phyloP scores from a whole-genome alignment of 2,329 filamentous ascomycete species.

The Epichloe gansuensis region DNA sequence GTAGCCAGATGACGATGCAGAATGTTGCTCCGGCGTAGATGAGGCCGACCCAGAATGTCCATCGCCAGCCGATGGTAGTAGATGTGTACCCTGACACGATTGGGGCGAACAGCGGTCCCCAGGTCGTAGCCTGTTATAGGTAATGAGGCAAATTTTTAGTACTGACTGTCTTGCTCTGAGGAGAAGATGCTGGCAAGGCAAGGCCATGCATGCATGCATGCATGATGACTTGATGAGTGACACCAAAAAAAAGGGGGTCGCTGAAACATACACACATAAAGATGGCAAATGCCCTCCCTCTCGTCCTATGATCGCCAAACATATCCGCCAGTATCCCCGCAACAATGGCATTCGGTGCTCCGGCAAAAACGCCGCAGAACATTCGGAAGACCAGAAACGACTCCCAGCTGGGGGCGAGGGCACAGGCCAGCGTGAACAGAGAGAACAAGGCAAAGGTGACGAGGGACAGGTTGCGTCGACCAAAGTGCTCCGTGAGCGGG shows the following conservation, averaged over 20 bases:
- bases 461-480: slow-evolving; percentile 33
- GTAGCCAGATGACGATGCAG: slow-evolving; percentile 47
- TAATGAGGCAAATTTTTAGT: too few species aligned
- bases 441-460: slow-evolving; percentile 32
- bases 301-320: slow-evolving; percentile 34
- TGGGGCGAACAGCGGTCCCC: slow-evolving; percentile 53
- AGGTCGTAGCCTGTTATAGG: slow-evolving; percentile 39
- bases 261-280: slow-evolving; percentile 44
- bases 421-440: slow-evolving; percentile 40
- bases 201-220: too few species aligned
- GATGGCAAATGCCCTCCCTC: slow-evolving; percentile 48
- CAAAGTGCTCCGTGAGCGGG: slow-evolving; percentile 51
- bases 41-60: slow-evolving; percentile 58
- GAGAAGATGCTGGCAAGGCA: too few species aligned
- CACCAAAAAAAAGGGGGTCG: too few species aligned
- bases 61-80: slow-evolving; percentile 50
- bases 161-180: too few species aligned
- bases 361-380: slow-evolving; percentile 37
- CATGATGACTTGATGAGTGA: too few species aligned
- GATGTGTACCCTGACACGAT: slow-evolving; percentile 52
- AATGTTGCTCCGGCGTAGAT: slow-evolving; percentile 55
- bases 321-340: slow-evolving; percentile 53
- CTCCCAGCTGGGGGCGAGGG: slow-evolving; percentile 35
- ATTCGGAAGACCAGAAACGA: slow-evolving; percentile 44
- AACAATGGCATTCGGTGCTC: slow-evolving; percentile 46